Base-by-base conservation (phyloP, 2,329 filamentous ascomycete species). In the Colletotrichum camelliae region DNA sequence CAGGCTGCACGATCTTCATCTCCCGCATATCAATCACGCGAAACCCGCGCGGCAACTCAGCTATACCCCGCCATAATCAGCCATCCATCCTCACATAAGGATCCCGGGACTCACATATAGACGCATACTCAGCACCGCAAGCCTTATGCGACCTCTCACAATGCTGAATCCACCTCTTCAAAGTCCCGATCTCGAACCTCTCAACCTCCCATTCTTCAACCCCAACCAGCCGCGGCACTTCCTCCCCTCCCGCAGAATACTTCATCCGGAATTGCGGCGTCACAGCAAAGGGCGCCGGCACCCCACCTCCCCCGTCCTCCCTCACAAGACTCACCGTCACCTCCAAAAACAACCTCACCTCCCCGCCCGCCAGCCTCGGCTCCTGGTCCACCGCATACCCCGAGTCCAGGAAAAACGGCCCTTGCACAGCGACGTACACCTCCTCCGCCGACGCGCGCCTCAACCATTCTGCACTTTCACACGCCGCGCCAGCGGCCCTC, bases 21-120 rank as follows among this genome's bases (percentile, higher is more conserved):
- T 85, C 83, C n/a, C 82, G 81, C 4, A 82, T 81, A 74, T 87
- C 85, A 66, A 87, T 82, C 52, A 87, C 77, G 2, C 67, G 39
- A 7, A 70, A 70, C 5, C 57, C 67, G 4, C 18, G n/a, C 7
- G 72, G 72, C 4, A 68, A 27, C 24, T 55, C 18, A 12, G 31
- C 64, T 72, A 13, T 24, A 24, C 9, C 2, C 10, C 18, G 10
- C 21, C 16, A 18, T 33, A 27, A 9, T 62, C 18, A 39, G 35
- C 48, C 16, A n/a, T 7, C 18, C 43, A 48, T 48, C 18, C 24
- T 24, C 24, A 24, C 24, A 24, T 24, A 24, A 24, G 24, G 24
- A 24, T 24, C 24, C 24, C 24, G 24, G 24, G 24, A 24, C 61
- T 72, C 29, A 72, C 68, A 24, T 18, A n/a, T 74, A 8, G 60